phyloP scores from a whole-genome alignment of 805 yeast genomes.

The Pichia californica region DNA sequence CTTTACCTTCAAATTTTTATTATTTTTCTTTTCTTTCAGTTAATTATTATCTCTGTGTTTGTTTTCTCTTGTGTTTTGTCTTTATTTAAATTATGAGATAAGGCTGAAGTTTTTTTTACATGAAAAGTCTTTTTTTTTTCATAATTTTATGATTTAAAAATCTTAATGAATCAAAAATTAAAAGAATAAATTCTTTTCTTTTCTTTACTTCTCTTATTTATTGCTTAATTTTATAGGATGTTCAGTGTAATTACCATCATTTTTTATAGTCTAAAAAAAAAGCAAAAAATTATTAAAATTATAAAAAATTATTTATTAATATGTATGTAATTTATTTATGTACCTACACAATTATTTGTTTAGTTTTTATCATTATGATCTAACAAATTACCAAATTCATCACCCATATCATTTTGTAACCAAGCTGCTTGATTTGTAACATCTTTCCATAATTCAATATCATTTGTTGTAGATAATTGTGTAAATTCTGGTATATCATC shows the following conservation, averaged over 20 bases:
- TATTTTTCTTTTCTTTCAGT: conserved; percentile 6
- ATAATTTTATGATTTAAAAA: too few relatives aligned
- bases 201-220: conserved; percentile 4
- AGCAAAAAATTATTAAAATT: neutral
- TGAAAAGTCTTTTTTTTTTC: too few relatives aligned
- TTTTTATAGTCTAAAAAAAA: conserved; percentile 2
- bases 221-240: conserved; percentile 7
- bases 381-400: conserved; percentile 28
- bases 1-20: conserved; percentile 6
- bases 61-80: conserved; percentile 5
- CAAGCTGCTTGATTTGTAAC: conserved; percentile 73
- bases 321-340: too few relatives aligned
- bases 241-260: conserved; percentile 9
- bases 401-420: conserved; percentile 44
- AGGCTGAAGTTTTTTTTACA: neutral
- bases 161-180: too few relatives aligned
- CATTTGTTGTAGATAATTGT: conserved; percentile 32
- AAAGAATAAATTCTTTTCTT: neutral
- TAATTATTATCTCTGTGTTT: conserved; percentile 7
- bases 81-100: neutral
- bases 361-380: conserved; percentile 2
- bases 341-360: too few relatives aligned
- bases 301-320: too few relatives aligned
- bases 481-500: conserved; percentile 33
- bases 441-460: conserved; percentile 65